A percentile compares a stretch with the other conserved stretches of the same genome.
Conservation (phyloP, 176 grass and related monocot genomes). For the Musa troglodytarum region DNA sequence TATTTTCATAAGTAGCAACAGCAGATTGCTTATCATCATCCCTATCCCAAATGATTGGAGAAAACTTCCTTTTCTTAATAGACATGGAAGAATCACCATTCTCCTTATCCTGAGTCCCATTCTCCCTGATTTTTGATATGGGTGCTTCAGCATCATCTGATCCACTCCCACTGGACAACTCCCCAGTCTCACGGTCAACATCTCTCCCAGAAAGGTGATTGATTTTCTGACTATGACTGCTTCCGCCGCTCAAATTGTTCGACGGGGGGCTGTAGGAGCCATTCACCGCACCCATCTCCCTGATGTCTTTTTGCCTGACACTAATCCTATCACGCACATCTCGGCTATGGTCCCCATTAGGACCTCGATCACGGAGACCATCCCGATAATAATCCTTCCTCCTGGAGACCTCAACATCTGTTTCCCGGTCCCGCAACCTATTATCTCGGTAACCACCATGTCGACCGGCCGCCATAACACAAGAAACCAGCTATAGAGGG, state of each 20-base stretch:
- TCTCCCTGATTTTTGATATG: constrained; percentile 9
- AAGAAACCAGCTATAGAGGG: neutral
- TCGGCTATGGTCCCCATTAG: neutral
- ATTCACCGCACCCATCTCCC: neutral
- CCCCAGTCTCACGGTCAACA: constrained; percentile 45
- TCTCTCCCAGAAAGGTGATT: constrained; percentile 16
- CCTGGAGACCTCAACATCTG: neutral
- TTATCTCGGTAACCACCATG: neutral
- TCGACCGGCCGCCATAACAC: constrained; percentile 4
- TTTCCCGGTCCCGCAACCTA: neutral
- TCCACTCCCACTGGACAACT: constrained; percentile 45
- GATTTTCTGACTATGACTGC: neutral
- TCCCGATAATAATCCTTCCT: constrained; percentile 7
- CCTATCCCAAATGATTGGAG: constrained; percentile 36
- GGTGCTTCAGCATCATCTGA: constrained; percentile 34
- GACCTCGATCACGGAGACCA: neutral
- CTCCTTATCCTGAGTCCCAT: neutral
- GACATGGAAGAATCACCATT: neutral
- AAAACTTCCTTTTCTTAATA: constrained; percentile 62
- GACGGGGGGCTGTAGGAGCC: neutral
- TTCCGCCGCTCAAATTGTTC: constrained; percentile 8
- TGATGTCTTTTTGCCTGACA: neutral
- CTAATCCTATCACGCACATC: neutral
- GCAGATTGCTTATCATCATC: constrained; percentile 27
- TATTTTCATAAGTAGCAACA: constrained; percentile 11